Percentiles rank a stretch among this genome's conserved stretches.
Conservation (phyloP, 805 yeast species). For the Candida loeiensis region DNA sequence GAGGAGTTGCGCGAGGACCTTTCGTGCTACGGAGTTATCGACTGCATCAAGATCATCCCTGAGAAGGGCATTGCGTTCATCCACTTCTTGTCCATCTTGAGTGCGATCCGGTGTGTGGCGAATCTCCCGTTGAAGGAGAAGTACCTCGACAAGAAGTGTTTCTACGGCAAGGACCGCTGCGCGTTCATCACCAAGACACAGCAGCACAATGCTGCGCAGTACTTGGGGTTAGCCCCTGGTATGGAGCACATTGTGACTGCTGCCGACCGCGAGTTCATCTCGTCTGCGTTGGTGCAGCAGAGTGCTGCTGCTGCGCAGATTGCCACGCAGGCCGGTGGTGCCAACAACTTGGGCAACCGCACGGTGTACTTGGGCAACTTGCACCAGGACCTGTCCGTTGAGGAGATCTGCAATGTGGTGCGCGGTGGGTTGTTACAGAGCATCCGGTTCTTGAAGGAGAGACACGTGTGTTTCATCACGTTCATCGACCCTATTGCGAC, state of each 20-base stretch:
- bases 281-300: slow-evolving; percentile 82
- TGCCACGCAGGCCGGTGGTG: slow-evolving; percentile 92
- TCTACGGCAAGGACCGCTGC: slow-evolving; percentile 91
- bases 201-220: slow-evolving; percentile 95
- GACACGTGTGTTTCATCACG: slow-evolving; percentile 91
- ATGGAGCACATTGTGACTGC: slow-evolving; percentile 75
- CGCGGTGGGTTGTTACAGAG: slow-evolving; percentile 91
- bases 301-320: slow-evolving; percentile 97
- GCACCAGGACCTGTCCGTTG: slow-evolving; percentile 83
- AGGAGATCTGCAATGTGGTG: slow-evolving; percentile 93
- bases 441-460: slow-evolving; percentile 73
- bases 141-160: slow-evolving; percentile 75
- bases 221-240: slow-evolving; percentile 86
- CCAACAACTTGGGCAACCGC: slow-evolving; percentile 86
- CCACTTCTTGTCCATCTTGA: slow-evolving; percentile 79
- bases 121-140: slow-evolving; percentile 63
- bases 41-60: slow-evolving; percentile 71
- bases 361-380: slow-evolving; percentile 89
- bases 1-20: slow-evolving; percentile 65
- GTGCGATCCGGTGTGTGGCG: slow-evolving; percentile 84
- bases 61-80: slow-evolving; percentile 87
- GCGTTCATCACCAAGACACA: slow-evolving; percentile 93
- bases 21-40: slow-evolving; percentile 74
- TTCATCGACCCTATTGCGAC: slow-evolving; percentile 97
- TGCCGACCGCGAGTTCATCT: slow-evolving; percentile 60